These are phyloP conservation scores for Gymnopilus junonius DNA, from an alignment of 768 basidiomycete genomes.

Conservation along the genomic window DNA sequence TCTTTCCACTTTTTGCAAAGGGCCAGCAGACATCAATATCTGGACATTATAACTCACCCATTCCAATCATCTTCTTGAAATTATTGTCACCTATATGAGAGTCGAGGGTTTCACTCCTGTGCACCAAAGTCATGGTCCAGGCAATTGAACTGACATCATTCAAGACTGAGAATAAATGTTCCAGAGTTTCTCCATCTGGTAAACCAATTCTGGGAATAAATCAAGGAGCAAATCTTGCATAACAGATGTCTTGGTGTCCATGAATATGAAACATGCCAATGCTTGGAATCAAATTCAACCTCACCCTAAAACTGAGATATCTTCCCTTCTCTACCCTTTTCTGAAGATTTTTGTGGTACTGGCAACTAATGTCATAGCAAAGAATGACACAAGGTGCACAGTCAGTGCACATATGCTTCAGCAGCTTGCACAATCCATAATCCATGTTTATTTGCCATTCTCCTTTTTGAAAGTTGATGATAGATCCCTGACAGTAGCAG, in stretches of 20 bases:
- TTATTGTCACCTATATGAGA: conserved; percentile 29
- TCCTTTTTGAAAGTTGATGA: conserved; percentile 13
- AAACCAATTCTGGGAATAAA: conserved; percentile 15
- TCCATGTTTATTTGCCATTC: conserved; percentile 21
- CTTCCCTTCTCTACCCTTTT: conserved; percentile 1
- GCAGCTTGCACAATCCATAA: conserved; percentile 10
- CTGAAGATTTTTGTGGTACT: conserved; percentile 13
- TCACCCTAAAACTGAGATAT: neutral
- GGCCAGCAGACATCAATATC: too few relatives aligned
- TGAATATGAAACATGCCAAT: conserved; percentile 31
- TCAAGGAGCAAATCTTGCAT: conserved; percentile 19
- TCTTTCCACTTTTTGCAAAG: neutral
- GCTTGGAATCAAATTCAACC: neutral
- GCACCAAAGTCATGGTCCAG: conserved; percentile 9
- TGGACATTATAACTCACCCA: conserved; percentile 17
- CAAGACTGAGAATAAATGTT: conserved; percentile 20
- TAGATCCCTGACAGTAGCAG: conserved; percentile 3
- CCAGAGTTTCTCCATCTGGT: conserved; percentile 21
- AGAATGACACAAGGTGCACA: neutral
- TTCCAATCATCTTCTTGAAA: conserved; percentile 25
- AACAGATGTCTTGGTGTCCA: conserved; percentile 27
- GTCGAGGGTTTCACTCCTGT: conserved; percentile 23
- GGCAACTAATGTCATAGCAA: conserved; percentile 22
- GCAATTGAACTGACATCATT: conserved; percentile 13
- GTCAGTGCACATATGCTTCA: conserved; percentile 13